Evolutionary conservation across 2,329 filamentous ascomycete genomes (phyloP).

Genomic region (Plenodomus biglobosus): DNA sequence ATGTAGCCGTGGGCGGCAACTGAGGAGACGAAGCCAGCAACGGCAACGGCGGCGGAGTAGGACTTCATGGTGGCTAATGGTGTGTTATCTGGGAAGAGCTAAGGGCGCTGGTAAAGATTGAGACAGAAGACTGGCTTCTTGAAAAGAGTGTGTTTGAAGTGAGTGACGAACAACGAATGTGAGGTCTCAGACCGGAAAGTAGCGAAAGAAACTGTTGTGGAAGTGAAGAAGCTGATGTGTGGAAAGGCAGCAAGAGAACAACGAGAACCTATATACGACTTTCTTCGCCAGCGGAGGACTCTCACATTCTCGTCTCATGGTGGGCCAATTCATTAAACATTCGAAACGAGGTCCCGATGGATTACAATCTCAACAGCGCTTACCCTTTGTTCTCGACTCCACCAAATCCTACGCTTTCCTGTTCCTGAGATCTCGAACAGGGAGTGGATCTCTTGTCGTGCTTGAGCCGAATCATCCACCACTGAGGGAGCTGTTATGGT

Average conservation of each 20-base stretch:
- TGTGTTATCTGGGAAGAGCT: conserved; percentile 12
- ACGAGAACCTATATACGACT: conserved; percentile 24
- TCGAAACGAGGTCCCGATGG: conserved; percentile 32
- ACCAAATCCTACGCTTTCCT: conserved; percentile 13
- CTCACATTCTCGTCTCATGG: conserved; percentile 17
- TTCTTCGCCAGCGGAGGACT: conserved; percentile 8
- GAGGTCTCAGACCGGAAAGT: conserved; percentile 42
- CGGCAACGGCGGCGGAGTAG: conserved; percentile 44
- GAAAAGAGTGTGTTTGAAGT: conserved; percentile 34
- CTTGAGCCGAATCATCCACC: conserved; percentile 26
- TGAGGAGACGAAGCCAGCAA: conserved; percentile 49
- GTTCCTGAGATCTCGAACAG: conserved; percentile 5
- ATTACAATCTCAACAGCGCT: conserved; percentile 23
- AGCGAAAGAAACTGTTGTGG: conserved; percentile 29
- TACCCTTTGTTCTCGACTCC: conserved; percentile 20
- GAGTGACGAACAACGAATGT: conserved; percentile 42
- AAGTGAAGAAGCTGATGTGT: conserved; percentile 28
- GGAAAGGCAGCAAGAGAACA: conserved; percentile 5
- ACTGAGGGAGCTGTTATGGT: conserved; percentile 15
- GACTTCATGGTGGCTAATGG: conserved; percentile 47
- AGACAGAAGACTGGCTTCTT: conserved; percentile 39
- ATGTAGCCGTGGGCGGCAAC: conserved; percentile 59
- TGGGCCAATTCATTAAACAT: conserved; percentile 42
- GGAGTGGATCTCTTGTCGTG: neutral
- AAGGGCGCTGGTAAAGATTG: conserved; percentile 22